phyloP scores from a whole-genome alignment of 495 filamentous ascomycete species.

The Bathelium albidoporum region DNA sequence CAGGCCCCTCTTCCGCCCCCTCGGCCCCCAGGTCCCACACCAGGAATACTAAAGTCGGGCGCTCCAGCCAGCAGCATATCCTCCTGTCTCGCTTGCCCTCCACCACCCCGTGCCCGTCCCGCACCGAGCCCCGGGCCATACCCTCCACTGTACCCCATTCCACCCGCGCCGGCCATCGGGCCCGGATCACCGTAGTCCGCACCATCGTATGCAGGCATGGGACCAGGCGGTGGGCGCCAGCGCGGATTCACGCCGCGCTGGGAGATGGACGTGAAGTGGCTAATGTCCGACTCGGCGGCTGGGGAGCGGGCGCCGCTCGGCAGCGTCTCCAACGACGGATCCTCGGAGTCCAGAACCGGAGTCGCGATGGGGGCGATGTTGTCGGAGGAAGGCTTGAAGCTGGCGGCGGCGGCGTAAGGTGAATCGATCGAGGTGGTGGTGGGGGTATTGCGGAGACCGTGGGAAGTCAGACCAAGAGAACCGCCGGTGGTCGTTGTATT shows the following conservation, averaged over 20 bases:
- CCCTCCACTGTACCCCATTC: constrained; percentile 5
- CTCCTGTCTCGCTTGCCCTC: constrained; percentile 36
- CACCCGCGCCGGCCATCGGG: constrained; percentile 4
- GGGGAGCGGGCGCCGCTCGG: constrained; percentile 60
- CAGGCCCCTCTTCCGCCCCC: neutral
- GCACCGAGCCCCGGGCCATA: constrained; percentile 32
- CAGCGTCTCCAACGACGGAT: constrained; percentile 44
- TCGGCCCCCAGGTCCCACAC: constrained; percentile 18
- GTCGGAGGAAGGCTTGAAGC: constrained; percentile 6
- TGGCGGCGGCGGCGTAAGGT: neutral
- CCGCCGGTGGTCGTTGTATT: constrained; percentile 14
- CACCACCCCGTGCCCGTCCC: constrained; percentile 20
- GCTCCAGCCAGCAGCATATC: constrained; percentile 58
- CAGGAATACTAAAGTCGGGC: constrained; percentile 61
- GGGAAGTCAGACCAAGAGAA: neutral
- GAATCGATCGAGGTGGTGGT: constrained; percentile 1
- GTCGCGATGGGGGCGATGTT: constrained; percentile 10
- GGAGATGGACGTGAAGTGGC: constrained; percentile 74
- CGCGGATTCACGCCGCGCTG: constrained; percentile 79
- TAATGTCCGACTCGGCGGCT: constrained; percentile 57
- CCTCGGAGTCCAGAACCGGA: constrained; percentile 9
- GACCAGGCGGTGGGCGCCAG: constrained; percentile 46
- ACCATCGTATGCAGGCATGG: neutral
- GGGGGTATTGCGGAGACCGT: constrained; percentile 1
- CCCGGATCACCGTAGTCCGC: neutral